Base-by-base conservation (phyloP, 2,329 filamentous ascomycete genomes). In the Pseudogymnoascus sp. region DNA sequence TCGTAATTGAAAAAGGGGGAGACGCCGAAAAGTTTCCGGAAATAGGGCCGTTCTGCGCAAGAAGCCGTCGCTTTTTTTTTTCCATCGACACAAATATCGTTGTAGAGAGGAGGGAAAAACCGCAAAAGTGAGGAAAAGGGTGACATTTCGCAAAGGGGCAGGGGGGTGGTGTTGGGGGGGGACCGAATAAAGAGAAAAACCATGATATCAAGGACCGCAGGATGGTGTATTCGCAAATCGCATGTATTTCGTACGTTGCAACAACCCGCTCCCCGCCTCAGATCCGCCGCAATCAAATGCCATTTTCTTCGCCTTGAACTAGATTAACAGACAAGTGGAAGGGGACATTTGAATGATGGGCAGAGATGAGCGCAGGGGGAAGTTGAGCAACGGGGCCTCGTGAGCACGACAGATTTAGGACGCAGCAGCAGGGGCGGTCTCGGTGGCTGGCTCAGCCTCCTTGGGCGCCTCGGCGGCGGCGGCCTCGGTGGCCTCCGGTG, bases 371-470 rank as follows among this genome's bases (percentile, higher is more conserved):
- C 70, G 70, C 70, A 70, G 71, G 69, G 69, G 72, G 74, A 76
- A 76, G 76, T 71, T 69, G 73, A 74, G 72, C 74, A 67, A 73
- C 74, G 71, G 72, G 71, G 71, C 70, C 68, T 67, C 66, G 69
- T 73, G 71, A 72, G 68, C 26, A 68, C 66, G 65, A 66, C 68
- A 70, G 62, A 73, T 79, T 80, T 85, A 85, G 69, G 83, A 84
- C 76, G 79, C 78, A 69, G 83, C 75, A 67, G 82, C 80, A 67
- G 75, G 77, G 73, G 67, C 67, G 64, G 33, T 21, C 44, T 62
- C 66, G 59, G 71, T 68, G 37, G 68, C 67, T 67, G 61, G 42
- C 61, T 62, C 61, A 31, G 29, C 61, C 31, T 71, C 70, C 64
- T 68, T 68, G 66, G 71, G 70, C 64, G 72, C 74, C 71, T 83